Percentiles rank a stretch among this genome's conserved stretches.
Evolutionary conservation across 225 moss, liverwort and hornwort genomes (phyloP).

Genomic region (Ulota crispa): DNA sequence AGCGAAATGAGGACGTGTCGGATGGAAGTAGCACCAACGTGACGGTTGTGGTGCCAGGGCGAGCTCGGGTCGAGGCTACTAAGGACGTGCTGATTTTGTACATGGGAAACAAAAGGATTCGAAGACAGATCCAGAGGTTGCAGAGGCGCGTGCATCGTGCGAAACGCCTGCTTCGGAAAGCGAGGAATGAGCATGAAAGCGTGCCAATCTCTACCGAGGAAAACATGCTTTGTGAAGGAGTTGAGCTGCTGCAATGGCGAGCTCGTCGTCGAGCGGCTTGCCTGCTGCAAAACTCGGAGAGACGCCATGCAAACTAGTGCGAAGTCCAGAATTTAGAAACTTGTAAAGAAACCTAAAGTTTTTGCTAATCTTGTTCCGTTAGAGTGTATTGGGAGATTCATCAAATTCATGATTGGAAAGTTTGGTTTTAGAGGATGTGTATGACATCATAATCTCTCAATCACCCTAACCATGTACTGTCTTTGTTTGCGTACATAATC

Average conservation of each 20-base stretch:
- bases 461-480: no score
- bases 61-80: background rate
- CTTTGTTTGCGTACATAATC: no score
- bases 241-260: background rate
- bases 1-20: background rate
- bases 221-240: background rate
- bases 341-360: no score
- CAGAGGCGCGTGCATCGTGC: slow-evolving; percentile 6
- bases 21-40: background rate
- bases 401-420: no score
- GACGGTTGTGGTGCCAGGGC: background rate
- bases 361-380: no score
- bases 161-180: background rate
- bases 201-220: background rate
- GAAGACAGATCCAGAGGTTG: background rate
- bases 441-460: no score
- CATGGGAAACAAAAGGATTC: background rate
- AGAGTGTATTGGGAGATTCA: no score
- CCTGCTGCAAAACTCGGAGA: background rate
- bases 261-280: background rate
- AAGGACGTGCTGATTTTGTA: slow-evolving; percentile 1
- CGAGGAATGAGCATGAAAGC: background rate
- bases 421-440: no score
- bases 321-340: no score
- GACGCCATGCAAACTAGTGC: no score